Evolutionary conservation across 2,329 filamentous ascomycete genomes (phyloP).

Genomic region (Fusarium metavorans): DNA sequence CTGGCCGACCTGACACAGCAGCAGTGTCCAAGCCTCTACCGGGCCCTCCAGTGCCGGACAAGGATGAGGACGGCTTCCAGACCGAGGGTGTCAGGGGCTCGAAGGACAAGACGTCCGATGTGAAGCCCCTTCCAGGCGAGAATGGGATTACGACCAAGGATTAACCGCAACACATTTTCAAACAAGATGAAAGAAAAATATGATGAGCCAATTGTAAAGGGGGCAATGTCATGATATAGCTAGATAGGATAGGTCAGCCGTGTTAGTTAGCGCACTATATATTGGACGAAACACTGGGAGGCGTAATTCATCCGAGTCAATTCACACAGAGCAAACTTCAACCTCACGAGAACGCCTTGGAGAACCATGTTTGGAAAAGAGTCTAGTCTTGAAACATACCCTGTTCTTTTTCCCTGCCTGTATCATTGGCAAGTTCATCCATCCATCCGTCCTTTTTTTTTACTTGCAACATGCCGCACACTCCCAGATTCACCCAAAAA

Average conservation of each 20-base stretch:
- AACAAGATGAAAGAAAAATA: not conserved
- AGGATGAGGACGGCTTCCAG: conserved; percentile 43
- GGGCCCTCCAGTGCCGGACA: conserved; percentile 22
- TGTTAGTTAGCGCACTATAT: conserved; percentile 4
- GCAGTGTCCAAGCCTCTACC: conserved; percentile 12
- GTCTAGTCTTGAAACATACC: conserved; percentile 1
- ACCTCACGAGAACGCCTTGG: not conserved
- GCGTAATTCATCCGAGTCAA: conserved; percentile 9
- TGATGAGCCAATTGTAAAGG: not conserved
- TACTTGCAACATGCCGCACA: conserved; percentile 15
- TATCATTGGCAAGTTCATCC: conserved; percentile 1
- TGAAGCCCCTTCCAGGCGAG: conserved; percentile 10
- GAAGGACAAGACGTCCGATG: conserved; percentile 28
- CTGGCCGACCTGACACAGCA: conserved; percentile 39
- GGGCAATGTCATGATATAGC: conserved; percentile 13
- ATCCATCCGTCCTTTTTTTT: conserved; percentile 12
- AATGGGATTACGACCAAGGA: conserved; percentile 19
- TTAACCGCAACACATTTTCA: conserved; percentile 5
- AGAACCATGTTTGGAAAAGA: not conserved
- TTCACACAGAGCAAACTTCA: not conserved
- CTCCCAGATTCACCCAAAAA: conserved; percentile 7
- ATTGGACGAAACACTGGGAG: not conserved
- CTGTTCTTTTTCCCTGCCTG: conserved; percentile 4
- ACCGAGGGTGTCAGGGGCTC: conserved; percentile 43
- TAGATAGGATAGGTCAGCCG: conserved; percentile 19